Evolutionary conservation across 768 basidiomycete genomes (phyloP).

Genomic region (Panaeolus papilionaceus): DNA sequence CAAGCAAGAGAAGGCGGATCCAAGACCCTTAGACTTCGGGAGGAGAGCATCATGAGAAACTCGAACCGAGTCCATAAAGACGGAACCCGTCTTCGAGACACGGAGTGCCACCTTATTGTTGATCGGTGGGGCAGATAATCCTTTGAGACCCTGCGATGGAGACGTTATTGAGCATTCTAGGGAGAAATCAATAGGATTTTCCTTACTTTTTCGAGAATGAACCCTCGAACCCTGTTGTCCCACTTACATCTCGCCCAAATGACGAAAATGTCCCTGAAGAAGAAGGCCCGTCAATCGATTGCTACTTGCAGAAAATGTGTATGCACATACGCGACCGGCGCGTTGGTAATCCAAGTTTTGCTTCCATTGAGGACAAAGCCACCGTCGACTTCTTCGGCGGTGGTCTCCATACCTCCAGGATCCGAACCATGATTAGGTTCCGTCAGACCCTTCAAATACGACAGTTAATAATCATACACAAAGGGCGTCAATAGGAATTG

Average conservation of each 20-base stretch:
- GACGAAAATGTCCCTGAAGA: conserved; percentile 80
- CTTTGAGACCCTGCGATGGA: conserved; percentile 68
- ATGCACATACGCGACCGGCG: conserved; percentile 80
- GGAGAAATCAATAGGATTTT: neutral
- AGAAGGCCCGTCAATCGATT: conserved; percentile 14
- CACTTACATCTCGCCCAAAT: conserved; percentile 96
- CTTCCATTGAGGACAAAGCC: conserved; percentile 88
- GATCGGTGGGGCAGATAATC: conserved; percentile 84
- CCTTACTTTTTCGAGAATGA: conserved; percentile 86
- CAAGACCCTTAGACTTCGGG: conserved; percentile 77
- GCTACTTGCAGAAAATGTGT: neutral
- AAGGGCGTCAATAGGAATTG: conserved; percentile 23
- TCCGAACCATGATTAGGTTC: conserved; percentile 98
- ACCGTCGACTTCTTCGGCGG: conserved; percentile 82
- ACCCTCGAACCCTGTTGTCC: conserved; percentile 91
- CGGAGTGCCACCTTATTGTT: conserved; percentile 94
- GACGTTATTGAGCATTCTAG: neutral
- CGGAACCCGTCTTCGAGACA: conserved; percentile 81
- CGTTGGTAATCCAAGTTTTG: conserved; percentile 98
- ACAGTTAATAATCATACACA: conserved; percentile 5
- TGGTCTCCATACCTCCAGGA: conserved; percentile 97
- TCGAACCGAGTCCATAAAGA: conserved; percentile 92
- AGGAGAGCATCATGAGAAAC: conserved; percentile 78
- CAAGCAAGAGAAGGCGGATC: conserved; percentile 89
- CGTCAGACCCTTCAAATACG: conserved; percentile 74